Evolutionary conservation across 1,284 basidiomycete species (phyloP).

Genomic region (Agaricales sp.): DNA sequence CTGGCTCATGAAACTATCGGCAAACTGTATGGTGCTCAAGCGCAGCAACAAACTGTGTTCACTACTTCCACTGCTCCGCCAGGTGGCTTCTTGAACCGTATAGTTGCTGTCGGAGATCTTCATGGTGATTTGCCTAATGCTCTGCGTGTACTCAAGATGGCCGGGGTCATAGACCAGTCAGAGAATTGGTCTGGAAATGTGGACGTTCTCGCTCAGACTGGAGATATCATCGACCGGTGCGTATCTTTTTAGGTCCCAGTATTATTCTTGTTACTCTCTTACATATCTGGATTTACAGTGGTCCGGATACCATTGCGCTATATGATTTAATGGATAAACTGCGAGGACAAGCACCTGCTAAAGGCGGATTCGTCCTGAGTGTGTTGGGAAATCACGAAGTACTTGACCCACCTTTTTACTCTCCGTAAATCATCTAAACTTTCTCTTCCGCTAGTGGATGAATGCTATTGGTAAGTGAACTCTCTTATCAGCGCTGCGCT

Average conservation of each 20-base stretch:
- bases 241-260: slow-evolving; percentile 14
- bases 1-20: background rate
- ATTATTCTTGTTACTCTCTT: no score
- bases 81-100: slow-evolving; percentile 14
- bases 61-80: background rate
- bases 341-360: slow-evolving; percentile 58
- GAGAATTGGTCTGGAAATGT: slow-evolving; percentile 71
- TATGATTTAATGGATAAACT: slow-evolving; percentile 77
- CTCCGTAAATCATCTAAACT: background rate
- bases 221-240: slow-evolving; percentile 84
- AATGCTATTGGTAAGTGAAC: slow-evolving; percentile 61
- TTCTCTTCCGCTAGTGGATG: slow-evolving; percentile 42
- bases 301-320: slow-evolving; percentile 78
- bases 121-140: slow-evolving; percentile 59
- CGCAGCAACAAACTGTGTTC: background rate
- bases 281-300: slow-evolving; percentile 31
- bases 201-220: slow-evolving; percentile 85
- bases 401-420: background rate
- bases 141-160: slow-evolving; percentile 57
- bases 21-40: background rate
- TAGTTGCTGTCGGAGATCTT: slow-evolving; percentile 60
- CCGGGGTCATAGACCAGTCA: slow-evolving; percentile 57
- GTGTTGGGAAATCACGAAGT: slow-evolving; percentile 82
- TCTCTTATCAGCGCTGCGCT: no score
- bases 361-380: slow-evolving; percentile 66